These are phyloP conservation scores for Fomitopsis pinicola DNA, from an alignment of 1,284 basidiomycete genomes.

Conservation along the genomic window DNA sequence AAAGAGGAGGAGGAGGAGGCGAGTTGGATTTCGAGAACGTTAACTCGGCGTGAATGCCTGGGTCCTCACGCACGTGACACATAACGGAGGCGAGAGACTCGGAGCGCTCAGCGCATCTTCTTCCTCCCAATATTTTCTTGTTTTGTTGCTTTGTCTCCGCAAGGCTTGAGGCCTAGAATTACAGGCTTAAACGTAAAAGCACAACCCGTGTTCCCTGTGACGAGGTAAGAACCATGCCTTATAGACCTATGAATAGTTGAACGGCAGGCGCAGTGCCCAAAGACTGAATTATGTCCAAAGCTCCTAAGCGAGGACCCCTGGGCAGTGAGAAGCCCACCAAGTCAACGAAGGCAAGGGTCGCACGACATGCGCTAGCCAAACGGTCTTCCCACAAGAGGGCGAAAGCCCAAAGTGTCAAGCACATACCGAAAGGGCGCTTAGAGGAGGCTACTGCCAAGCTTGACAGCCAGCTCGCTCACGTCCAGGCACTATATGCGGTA, in stretches of 20 bases:
- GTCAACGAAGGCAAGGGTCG: neutral
- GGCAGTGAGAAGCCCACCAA: neutral
- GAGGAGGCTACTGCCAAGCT: constrained; percentile 9
- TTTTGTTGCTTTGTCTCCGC: too few relatives aligned
- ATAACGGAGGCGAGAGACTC: too few relatives aligned
- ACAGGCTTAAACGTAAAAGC: too few relatives aligned
- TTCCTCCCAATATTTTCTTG: too few relatives aligned
- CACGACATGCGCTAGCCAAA: neutral
- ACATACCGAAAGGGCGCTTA: constrained; percentile 3
- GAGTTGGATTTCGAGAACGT: neutral
- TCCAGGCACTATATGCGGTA: constrained; percentile 5
- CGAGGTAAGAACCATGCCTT: too few relatives aligned
- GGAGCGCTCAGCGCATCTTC: too few relatives aligned
- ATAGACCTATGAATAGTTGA: neutral
- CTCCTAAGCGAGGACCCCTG: neutral
- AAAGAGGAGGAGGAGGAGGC: neutral
- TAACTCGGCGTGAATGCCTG: neutral
- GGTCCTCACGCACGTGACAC: too few relatives aligned
- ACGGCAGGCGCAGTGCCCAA: neutral
- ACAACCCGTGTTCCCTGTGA: too few relatives aligned
- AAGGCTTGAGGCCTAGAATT: too few relatives aligned
- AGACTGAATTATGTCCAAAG: neutral
- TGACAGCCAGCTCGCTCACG: constrained; percentile 6
- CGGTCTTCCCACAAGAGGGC: constrained; percentile 2
- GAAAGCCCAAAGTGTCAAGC: neutral